Conservation (phyloP, 2,329 filamentous ascomycete genomes). For the Pseudovirgaria hyperparasitica region DNA sequence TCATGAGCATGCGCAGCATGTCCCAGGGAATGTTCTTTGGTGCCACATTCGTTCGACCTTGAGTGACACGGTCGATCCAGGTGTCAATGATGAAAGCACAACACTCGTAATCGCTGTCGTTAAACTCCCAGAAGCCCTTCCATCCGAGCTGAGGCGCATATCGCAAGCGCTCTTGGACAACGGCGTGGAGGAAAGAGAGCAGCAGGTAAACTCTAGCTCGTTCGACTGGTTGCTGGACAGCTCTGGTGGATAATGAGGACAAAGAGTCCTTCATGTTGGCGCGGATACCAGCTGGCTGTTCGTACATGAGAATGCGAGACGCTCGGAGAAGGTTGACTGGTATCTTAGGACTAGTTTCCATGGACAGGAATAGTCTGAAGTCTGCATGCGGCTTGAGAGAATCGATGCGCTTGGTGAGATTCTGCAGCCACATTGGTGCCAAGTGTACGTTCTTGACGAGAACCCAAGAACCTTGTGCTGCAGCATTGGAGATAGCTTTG, state of each 20-base stretch:
- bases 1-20: slow-evolving; percentile 80
- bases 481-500: slow-evolving; percentile 87
- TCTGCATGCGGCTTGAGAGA: slow-evolving; percentile 86
- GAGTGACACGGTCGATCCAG: slow-evolving; percentile 75
- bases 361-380: slow-evolving; percentile 92
- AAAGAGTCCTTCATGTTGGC: slow-evolving; percentile 99
- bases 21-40: slow-evolving; percentile 94
- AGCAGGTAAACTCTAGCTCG: slow-evolving; percentile 81
- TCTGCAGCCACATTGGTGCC: slow-evolving; percentile 90
- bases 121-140: slow-evolving; percentile 99
- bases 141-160: slow-evolving; percentile 91
- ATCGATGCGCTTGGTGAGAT: slow-evolving; percentile 91
- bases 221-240: slow-evolving; percentile 75
- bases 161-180: slow-evolving; percentile 85
- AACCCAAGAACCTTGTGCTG: slow-evolving; percentile 88
- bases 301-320: slow-evolving; percentile 90
- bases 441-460: slow-evolving; percentile 98
- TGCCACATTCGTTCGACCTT: slow-evolving; percentile 81
- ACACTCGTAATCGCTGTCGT: slow-evolving; percentile 98
- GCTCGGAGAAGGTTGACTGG: slow-evolving; percentile 90
- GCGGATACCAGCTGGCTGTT: slow-evolving; percentile 89
- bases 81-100: slow-evolving; percentile 90
- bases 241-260: slow-evolving; percentile 63
- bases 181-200: slow-evolving; percentile 87
- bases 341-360: slow-evolving; percentile 95